phyloP scores from a whole-genome alignment of 2,329 filamentous ascomycete genomes.

The Cryphonectria carpinicola region DNA sequence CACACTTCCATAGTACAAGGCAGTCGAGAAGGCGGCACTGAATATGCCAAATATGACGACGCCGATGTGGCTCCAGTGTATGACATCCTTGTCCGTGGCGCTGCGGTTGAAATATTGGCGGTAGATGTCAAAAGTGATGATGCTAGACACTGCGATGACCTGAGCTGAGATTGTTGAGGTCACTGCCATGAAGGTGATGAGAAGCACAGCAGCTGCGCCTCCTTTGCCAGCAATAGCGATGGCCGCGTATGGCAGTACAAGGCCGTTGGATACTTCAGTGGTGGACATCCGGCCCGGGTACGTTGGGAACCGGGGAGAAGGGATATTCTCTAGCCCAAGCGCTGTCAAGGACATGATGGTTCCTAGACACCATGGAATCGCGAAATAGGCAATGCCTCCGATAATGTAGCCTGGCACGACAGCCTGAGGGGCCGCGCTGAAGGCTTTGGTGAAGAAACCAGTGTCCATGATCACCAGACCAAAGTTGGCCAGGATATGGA shows the following conservation, averaged over 20 bases:
- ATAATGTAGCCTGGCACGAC: slow-evolving; percentile 56
- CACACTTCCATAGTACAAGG: slow-evolving; percentile 57
- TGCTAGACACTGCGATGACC: slow-evolving; percentile 57
- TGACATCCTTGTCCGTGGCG: slow-evolving; percentile 52
- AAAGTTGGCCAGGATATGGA: slow-evolving; percentile 54
- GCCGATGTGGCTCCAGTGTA: slow-evolving; percentile 55
- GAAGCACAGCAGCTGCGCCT: slow-evolving; percentile 68
- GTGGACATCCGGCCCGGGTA: slow-evolving; percentile 50
- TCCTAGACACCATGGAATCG: slow-evolving; percentile 57
- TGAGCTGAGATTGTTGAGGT: slow-evolving; percentile 60
- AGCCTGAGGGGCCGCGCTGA: slow-evolving; percentile 49
- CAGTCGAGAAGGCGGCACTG: slow-evolving; percentile 54
- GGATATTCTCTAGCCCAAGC: slow-evolving; percentile 50
- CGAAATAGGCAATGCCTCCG: slow-evolving; percentile 57
- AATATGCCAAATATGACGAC: slow-evolving; percentile 57
- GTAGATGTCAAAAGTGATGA: slow-evolving; percentile 59
- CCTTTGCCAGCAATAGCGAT: slow-evolving; percentile 71
- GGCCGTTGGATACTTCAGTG: slow-evolving; percentile 66
- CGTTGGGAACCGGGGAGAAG: slow-evolving; percentile 51
- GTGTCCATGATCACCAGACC: slow-evolving; percentile 59
- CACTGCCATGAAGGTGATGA: slow-evolving; percentile 79
- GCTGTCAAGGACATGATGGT: slow-evolving; percentile 55
- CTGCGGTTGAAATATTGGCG: slow-evolving; percentile 51
- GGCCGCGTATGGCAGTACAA: slow-evolving; percentile 72
- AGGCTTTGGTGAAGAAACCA: slow-evolving; percentile 57